These are phyloP conservation scores for Lachnellula hyalina DNA, from an alignment of 2,329 filamentous ascomycete species.

Conservation along the genomic window DNA sequence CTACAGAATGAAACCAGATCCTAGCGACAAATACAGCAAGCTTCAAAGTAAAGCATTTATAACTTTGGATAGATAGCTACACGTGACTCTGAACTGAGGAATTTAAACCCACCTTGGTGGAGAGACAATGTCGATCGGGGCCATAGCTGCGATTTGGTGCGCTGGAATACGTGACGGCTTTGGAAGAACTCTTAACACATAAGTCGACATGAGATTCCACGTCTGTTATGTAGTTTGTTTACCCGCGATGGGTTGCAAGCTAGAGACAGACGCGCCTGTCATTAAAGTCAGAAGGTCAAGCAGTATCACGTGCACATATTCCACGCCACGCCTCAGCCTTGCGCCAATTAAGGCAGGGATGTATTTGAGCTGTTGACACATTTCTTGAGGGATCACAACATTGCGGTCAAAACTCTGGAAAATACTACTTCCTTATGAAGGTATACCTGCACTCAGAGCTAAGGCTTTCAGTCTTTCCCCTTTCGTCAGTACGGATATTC, in stretches of 20 bases:
- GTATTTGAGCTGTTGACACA: neutral
- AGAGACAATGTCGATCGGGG: constrained; percentile 12
- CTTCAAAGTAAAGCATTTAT: neutral
- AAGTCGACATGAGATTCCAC: constrained; percentile 7
- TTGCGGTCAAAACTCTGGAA: neutral
- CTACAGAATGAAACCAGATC: neutral
- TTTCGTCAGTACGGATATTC: neutral
- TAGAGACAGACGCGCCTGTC: constrained; percentile 1
- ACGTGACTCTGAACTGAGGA: neutral
- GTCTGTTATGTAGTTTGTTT: neutral
- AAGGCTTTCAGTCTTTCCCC: constrained; percentile 3
- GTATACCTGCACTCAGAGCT: neutral
- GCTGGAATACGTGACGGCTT: constrained; percentile 1
- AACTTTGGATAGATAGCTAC: neutral
- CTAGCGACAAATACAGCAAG: neutral
- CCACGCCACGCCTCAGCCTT: constrained; percentile 3
- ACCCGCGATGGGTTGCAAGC: neutral
- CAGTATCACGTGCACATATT: neutral
- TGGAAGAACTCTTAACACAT: constrained; percentile 4
- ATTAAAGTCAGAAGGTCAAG: constrained; percentile 5
- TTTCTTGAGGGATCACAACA: neutral
- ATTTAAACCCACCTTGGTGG: constrained; percentile 4
- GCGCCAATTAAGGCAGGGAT: neutral
- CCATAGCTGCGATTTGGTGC: constrained; percentile 4
- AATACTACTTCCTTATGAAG: constrained; percentile 1